A percentile compares a stretch with the other conserved stretches of the same genome.
These are phyloP conservation scores for Aspergillus fischeri DNA, from an alignment of 2,329 filamentous ascomycete genomes.

Conservation along the genomic window DNA sequence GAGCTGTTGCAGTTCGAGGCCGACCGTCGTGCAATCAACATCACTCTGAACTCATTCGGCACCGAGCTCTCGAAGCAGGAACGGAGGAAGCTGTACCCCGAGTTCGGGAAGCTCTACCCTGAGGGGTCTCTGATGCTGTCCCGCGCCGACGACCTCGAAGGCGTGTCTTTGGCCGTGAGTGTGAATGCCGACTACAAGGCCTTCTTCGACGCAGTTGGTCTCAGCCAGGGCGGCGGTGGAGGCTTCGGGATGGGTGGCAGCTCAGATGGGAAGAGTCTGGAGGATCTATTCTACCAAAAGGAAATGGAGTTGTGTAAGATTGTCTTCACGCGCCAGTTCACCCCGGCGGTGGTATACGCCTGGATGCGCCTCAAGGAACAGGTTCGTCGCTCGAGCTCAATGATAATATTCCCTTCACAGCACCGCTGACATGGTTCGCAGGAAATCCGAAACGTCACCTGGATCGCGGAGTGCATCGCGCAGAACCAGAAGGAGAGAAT, in stretches of 20 bases:
- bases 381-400: constrained; percentile 51
- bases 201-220: constrained; percentile 89
- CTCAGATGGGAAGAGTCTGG: constrained; percentile 79
- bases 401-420: background rate
- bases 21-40: constrained; percentile 95
- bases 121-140: constrained; percentile 95
- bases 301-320: constrained; percentile 98
- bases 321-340: constrained; percentile 94
- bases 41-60: constrained; percentile 97
- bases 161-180: constrained; percentile 88
- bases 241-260: constrained; percentile 75
- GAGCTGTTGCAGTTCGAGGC: constrained; percentile 97
- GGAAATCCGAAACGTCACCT: constrained; percentile 99
- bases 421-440: constrained; percentile 39
- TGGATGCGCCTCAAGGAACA: constrained; percentile 98
- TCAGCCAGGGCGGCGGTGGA: constrained; percentile 65
- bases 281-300: constrained; percentile 98
- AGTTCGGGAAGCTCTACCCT: constrained; percentile 84
- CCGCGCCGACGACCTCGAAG: constrained; percentile 89
- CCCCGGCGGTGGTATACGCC: constrained; percentile 88
- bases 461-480: constrained; percentile 99
- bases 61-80: constrained; percentile 93
- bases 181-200: constrained; percentile 89
- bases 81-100: constrained; percentile 92
- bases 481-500: constrained; percentile 99